phyloP scores from a whole-genome alignment of 2,329 filamentous ascomycete genomes.

The Cladosporium sp. region DNA sequence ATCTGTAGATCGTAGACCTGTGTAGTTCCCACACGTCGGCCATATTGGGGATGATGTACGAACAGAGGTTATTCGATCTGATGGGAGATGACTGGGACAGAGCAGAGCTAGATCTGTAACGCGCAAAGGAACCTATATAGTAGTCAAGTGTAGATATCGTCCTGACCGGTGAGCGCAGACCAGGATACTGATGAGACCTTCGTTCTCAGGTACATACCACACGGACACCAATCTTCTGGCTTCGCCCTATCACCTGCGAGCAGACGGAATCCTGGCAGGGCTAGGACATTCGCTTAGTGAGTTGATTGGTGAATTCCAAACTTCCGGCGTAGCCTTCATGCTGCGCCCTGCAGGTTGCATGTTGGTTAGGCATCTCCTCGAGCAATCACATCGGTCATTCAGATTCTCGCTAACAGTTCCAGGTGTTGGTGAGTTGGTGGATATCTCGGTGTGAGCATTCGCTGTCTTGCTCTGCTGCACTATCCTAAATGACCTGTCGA shows the following conservation, averaged over 20 bases:
- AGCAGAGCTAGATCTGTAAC: too few species aligned
- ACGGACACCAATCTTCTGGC: neutral
- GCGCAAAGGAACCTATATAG: neutral
- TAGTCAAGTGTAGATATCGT: too few species aligned
- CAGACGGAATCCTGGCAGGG: neutral
- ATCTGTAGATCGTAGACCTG: constrained; percentile 1
- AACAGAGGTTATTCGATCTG: too few species aligned
- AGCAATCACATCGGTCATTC: too few species aligned
- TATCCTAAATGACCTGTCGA: too few species aligned
- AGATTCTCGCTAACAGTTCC: too few species aligned
- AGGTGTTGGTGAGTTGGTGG: too few species aligned
- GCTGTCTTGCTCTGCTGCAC: too few species aligned
- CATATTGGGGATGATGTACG: neutral
- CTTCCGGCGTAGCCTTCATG: neutral
- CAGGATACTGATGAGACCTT: neutral
- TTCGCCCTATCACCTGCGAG: constrained; percentile 2
- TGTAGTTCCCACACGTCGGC: neutral
- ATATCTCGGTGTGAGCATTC: too few species aligned
- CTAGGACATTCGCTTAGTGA: neutral
- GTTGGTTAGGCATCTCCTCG: too few species aligned
- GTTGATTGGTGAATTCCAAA: constrained; percentile 1
- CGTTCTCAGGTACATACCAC: neutral
- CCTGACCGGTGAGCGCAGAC: neutral
- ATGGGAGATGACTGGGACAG: too few species aligned
- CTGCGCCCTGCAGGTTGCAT: constrained; percentile 1